phyloP scores from a whole-genome alignment of 768 basidiomycete species.

The Pholiota molesta region DNA sequence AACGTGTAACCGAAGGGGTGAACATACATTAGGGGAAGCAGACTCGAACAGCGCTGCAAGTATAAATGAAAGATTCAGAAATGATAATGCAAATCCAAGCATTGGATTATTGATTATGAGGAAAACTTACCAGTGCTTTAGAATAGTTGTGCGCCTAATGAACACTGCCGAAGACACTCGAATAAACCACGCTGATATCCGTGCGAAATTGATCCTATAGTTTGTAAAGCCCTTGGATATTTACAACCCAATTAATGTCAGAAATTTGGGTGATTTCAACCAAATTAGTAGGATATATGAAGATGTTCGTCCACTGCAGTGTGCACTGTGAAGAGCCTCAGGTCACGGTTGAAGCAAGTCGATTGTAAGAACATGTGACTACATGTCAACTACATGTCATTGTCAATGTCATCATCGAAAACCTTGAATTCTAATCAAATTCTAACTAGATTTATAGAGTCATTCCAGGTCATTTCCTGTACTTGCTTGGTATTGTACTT shows the following conservation, averaged over 20 bases:
- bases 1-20: background rate
- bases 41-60: background rate
- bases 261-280: background rate
- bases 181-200: background rate
- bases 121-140: background rate
- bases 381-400: too few relatives aligned
- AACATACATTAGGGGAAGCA: background rate
- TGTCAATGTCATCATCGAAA: too few relatives aligned
- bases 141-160: background rate
- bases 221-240: background rate
- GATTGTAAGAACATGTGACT: constrained; percentile 1
- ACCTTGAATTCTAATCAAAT: too few relatives aligned
- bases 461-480: too few relatives aligned
- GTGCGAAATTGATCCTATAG: background rate
- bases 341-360: background rate
- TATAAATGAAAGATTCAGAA: background rate
- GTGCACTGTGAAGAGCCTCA: too few relatives aligned
- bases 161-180: background rate
- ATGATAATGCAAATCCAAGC: background rate
- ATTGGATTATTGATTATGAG: background rate
- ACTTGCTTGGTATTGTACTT: too few relatives aligned
- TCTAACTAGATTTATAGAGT: too few relatives aligned
- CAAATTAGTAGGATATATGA: background rate
- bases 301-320: too few relatives aligned
- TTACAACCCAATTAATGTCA: background rate